Percentiles rank a stretch among this genome's conserved stretches.
Conservation (phyloP, 2,329 filamentous ascomycete genomes). For the Phialemonium atrogriseum region DNA sequence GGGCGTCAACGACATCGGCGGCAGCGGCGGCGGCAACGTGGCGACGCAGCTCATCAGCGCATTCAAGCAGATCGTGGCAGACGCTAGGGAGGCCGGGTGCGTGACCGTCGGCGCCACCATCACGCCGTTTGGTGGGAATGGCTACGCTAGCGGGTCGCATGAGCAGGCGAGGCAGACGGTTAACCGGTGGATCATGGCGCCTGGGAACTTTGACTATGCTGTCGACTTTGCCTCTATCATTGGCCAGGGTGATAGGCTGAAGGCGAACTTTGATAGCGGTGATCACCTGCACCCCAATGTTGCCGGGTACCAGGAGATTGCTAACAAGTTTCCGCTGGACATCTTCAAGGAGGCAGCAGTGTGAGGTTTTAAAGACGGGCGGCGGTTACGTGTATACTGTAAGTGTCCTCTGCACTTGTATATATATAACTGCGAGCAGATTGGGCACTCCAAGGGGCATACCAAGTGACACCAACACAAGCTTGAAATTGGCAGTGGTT, state of each 20-base stretch:
- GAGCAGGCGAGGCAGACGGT: slow-evolving; percentile 49
- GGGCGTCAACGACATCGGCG: slow-evolving; percentile 62
- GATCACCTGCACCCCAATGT: slow-evolving; percentile 59
- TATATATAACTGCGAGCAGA: no score
- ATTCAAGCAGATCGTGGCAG: slow-evolving; percentile 47
- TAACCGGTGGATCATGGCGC: slow-evolving; percentile 52
- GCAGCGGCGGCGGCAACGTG: slow-evolving; percentile 34
- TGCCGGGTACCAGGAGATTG: slow-evolving; percentile 50
- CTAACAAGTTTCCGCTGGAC: slow-evolving; percentile 47
- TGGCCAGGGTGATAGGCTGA: slow-evolving; percentile 41
- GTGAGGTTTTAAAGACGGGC: no score
- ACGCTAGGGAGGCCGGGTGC: slow-evolving; percentile 45
- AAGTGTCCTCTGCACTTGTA: no score
- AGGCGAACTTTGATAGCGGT: slow-evolving; percentile 45
- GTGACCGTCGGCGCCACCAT: slow-evolving; percentile 57
- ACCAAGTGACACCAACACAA: no score
- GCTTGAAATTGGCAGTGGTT: no score
- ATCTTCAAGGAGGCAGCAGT: slow-evolving; percentile 37
- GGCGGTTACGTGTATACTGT: no score
- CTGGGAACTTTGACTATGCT: slow-evolving; percentile 48
- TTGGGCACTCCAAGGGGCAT: no score
- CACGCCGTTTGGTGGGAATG: slow-evolving; percentile 48
- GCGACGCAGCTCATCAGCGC: slow-evolving; percentile 45
- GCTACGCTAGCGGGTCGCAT: slow-evolving; percentile 44
- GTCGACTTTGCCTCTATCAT: slow-evolving; percentile 55